Evolutionary conservation across 441 rosid genomes (phyloP), one percentile per base, ranked within the genome.

Genomic region (Adansonia rubrostipa): DNA sequence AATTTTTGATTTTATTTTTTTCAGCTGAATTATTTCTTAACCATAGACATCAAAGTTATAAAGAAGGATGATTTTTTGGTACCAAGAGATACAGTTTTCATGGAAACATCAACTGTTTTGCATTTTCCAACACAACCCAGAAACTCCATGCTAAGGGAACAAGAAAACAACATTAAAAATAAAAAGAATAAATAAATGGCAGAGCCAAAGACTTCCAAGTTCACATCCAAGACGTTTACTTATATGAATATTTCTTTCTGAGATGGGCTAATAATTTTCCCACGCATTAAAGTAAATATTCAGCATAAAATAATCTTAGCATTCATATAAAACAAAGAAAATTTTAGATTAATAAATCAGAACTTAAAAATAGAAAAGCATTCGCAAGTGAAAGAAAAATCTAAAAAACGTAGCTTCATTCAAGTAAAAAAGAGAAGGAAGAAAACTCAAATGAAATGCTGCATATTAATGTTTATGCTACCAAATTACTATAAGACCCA

Each of bases 401-500:
- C 0, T 1, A 61, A 40, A 17, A 66, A 10, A 3, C 5, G 14
- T 28, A n/a, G 19, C 45, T 56, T 36, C 57, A 57, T 20, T 15
- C n/a, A 73, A 73, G 13, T 44, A 9, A 56, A 10, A 22, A 14
- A 1, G 28, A 24, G 28, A 24, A 24, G 28, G 28, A 24, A 24
- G 28, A 24, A 0, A 24, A 24, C 28, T 24, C 28, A 24, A 24
- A 24, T 24, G 28, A 24, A 24, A 24, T 24, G 28, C 28, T 24
- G 28, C 28, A 24, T 24, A 24, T 60, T 62, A 68, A 77, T 53
- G 74, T 63, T 64, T 73, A n/a, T 54, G 15, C 62, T 76, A 71
- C 20, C 75, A 56, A 80, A 80, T 77, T 71, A 77, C 78, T 76
- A 79, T 69, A 77, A 71, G 68, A 77, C 77, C 76, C 47, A 75